Percentiles rank a stretch among this genome's conserved stretches.
Conservation (phyloP, 805 yeast species). For the Hanseniaspora guilliermondii region DNA sequence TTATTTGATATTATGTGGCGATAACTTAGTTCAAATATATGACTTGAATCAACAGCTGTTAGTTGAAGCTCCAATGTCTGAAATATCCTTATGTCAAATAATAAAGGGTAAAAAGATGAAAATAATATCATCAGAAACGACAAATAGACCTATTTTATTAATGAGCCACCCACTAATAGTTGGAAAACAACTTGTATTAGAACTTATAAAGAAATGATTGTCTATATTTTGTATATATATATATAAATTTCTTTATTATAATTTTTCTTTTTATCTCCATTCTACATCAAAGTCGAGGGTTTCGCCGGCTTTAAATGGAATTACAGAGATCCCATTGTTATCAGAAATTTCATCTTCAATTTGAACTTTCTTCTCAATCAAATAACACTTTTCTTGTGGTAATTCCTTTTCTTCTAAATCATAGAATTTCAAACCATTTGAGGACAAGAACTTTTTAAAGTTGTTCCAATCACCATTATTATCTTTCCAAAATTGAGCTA, state of each 20-base stretch:
- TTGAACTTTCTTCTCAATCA: constrained; percentile 40
- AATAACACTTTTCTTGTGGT: constrained; percentile 36
- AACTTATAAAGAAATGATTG: constrained; percentile 41
- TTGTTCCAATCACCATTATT: constrained; percentile 44
- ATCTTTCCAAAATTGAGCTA: constrained; percentile 72
- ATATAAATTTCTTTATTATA: constrained; percentile 72
- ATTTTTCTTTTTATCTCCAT: constrained; percentile 59
- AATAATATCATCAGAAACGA: constrained; percentile 30
- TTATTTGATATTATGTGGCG: constrained; percentile 43
- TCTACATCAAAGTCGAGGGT: constrained; percentile 57
- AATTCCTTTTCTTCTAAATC: constrained; percentile 31
- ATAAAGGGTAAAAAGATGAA: constrained; percentile 57
- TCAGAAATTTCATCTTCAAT: constrained; percentile 47
- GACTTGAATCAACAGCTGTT: constrained; percentile 37
- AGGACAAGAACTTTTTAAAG: constrained; percentile 62
- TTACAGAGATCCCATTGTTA: constrained; percentile 40
- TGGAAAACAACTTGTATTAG: constrained; percentile 46
- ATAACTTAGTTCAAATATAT: constrained; percentile 61
- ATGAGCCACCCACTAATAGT: constrained; percentile 55
- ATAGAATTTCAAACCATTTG: constrained; percentile 63
- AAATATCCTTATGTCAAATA: constrained; percentile 47
- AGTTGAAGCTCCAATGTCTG: constrained; percentile 26
- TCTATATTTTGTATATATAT: constrained; percentile 62
- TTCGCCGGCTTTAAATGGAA: constrained; percentile 81
- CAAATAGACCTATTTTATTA: constrained; percentile 31